Base-by-base conservation (phyloP, 495 filamentous ascomycete genomes). In the Physcia stellaris region DNA sequence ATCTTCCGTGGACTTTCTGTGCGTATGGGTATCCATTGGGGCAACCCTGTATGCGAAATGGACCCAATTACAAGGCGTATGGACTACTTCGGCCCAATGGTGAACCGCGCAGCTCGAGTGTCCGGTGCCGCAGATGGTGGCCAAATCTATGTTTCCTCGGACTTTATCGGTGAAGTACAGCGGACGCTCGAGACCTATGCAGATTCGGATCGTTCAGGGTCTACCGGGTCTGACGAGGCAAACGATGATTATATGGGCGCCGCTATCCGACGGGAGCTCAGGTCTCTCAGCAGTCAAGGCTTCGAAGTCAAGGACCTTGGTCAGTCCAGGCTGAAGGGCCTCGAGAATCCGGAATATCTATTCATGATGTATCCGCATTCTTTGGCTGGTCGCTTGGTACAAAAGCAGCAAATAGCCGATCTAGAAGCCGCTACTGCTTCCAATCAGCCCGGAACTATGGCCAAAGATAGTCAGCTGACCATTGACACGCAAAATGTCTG, bases 31-130 rank as follows among this genome's bases (percentile, higher is more conserved):
- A 79, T 87, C 31, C 90, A 99, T 54, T 96, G 80, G 77, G 90
- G 90, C 37, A 73, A 79, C 31, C 90, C 92, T 21, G 86, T 99
- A 38, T 92, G 84, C 48, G 90, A 96, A 53, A 78, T 79, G 23
- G 90, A 99, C 56, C 88, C 90, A 0, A 83, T 99, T 4, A 99
- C 90, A 7, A 77, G 85, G 33, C 86, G 90, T 28, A 99, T 99
- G 90, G 90, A 99, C 53, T 99, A 99, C 59, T 96, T 95, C 57
- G 90, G 90, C 6, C 90, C 92, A 1, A 96, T 99, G 85, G 90
- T 99, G 45, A 99, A 99, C 58, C 83, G 88, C 43, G 85, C 90
- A 0, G 80, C 87, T 34, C 79, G 90, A 57, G 90, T 99, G 35
- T 88, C 83, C 5, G 76, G 82, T 26, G 85, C 85, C 36, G 90